phyloP scores from a whole-genome alignment of 495 filamentous ascomycete species.

The Neurospora cerealis region DNA sequence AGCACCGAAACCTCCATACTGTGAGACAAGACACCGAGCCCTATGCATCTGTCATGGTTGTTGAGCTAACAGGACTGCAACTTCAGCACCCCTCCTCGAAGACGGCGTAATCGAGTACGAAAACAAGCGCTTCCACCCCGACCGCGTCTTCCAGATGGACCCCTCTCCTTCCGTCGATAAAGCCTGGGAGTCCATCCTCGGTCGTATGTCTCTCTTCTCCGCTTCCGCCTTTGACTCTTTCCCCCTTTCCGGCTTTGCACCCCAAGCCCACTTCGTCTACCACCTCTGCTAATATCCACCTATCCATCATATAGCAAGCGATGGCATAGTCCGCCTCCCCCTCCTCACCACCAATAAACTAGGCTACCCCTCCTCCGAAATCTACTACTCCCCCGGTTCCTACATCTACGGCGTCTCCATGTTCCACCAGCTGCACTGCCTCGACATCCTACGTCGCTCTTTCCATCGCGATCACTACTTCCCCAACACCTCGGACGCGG shows the following conservation, averaged over 20 bases:
- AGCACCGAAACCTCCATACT: not conserved
- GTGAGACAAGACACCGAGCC: not conserved
- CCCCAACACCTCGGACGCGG: not conserved
- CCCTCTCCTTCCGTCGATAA: not conserved
- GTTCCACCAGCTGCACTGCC: constrained; percentile 21
- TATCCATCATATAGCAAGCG: not conserved
- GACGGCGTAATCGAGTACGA: not conserved
- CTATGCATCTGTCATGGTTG: not conserved
- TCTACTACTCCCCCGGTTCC: not conserved
- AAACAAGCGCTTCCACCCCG: not conserved
- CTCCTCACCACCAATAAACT: not conserved
- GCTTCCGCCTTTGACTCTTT: not conserved
- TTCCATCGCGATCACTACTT: not conserved
- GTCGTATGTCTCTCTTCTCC: not conserved
- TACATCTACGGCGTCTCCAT: constrained; percentile 8
- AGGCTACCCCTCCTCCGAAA: not conserved
- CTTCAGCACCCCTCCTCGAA: not conserved
- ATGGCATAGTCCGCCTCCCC: not conserved
- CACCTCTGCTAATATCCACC: too few relatives aligned
- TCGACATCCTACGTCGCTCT: not conserved
- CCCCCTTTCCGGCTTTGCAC: not conserved
- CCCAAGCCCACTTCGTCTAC: too few relatives aligned
- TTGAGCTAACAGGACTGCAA: not conserved
- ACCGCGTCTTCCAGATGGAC: not conserved
- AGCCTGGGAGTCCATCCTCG: not conserved